Percentiles rank a stretch among this genome's conserved stretches.
These are phyloP conservation scores for Penicillium macrosclerotiorum DNA, from an alignment of 495 filamentous ascomycete genomes.

Conservation along the genomic window DNA sequence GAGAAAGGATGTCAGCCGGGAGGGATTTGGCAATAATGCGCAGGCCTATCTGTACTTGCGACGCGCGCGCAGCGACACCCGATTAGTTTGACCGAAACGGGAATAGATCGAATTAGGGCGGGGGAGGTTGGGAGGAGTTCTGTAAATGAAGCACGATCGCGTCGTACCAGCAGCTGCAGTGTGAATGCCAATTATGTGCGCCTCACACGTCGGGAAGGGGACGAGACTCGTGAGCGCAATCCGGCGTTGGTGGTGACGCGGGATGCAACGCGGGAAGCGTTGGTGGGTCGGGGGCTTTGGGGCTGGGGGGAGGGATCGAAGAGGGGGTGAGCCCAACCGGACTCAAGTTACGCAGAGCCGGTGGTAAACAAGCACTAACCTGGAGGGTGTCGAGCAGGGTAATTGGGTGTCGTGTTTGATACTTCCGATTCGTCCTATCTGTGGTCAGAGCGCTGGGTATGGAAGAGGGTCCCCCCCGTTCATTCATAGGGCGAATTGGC, in stretches of 20 bases:
- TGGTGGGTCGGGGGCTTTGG: slow-evolving; percentile 34
- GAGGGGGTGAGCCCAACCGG: slow-evolving; percentile 27
- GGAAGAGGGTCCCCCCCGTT: slow-evolving; percentile 14
- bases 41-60: slow-evolving; percentile 33
- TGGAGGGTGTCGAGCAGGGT: neutral
- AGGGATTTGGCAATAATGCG: slow-evolving; percentile 41
- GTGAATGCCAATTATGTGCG: slow-evolving; percentile 33
- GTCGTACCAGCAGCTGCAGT: slow-evolving; percentile 21
- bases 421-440: slow-evolving; percentile 32
- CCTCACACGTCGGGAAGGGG: slow-evolving; percentile 18
- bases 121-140: slow-evolving; percentile 10
- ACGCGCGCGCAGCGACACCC: slow-evolving; percentile 31
- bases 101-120: slow-evolving; percentile 18
- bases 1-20: slow-evolving; percentile 26
- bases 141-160: slow-evolving; percentile 14
- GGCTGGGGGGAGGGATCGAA: slow-evolving; percentile 10
- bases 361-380: neutral
- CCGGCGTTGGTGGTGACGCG: slow-evolving; percentile 14
- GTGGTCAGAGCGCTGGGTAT: slow-evolving; percentile 23
- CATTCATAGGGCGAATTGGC: slow-evolving; percentile 36
- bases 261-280: slow-evolving; percentile 37
- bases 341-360: slow-evolving; percentile 35
- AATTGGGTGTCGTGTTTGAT: slow-evolving; percentile 9
- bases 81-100: slow-evolving; percentile 23
- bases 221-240: slow-evolving; percentile 11